Base-by-base conservation (phyloP, 257 asterid species). In the Solanum rostratum region DNA sequence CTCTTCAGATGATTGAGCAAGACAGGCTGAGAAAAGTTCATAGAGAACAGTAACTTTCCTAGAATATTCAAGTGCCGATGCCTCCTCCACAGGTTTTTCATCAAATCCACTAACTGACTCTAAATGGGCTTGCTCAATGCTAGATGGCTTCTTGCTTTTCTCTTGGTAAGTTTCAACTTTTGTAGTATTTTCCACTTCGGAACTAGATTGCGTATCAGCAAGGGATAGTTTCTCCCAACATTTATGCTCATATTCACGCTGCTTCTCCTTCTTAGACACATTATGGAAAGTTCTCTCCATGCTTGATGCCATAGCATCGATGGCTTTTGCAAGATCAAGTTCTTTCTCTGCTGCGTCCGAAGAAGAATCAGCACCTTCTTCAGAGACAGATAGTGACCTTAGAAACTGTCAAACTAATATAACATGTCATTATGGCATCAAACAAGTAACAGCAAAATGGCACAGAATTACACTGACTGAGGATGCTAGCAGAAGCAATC, bases 21-120 rank as follows among this genome's bases (percentile, higher is more conserved):
- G 91, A 90, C 99, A 95, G 84, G 97, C 99, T 49, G 98, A 87
- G 65, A 94, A 91, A 90, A 95, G 95, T 88, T 95, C 97, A 41
- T 93, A 92, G 5, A 95, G 91, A 88, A 95, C 95, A 70, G 88
- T 80, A 80, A 93, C 85, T 91, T 94, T 94, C 92, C 94, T 91
- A 24, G 91, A 79, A 90, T 92, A 90, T 82, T 90, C 87, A 88
- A 93, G 93, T 90, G 87, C 83, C 50, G 84, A 85, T 43, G 92
- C 89, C 87, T 93, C 98, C 88, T 91, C 93, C 88, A 87, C 82
- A 41, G 93, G 94, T 79, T 91, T 91, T 73, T 92, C 94, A 86
- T 87, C 92, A 80, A 90, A 86, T 86, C 90, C 89, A 60, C 79
- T 24, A 84, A 60, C 27, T 14, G 92, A 84, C 86, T 89, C 87